Base-by-base conservation (phyloP, 306 rosid species). In the Carpinus viminea region DNA sequence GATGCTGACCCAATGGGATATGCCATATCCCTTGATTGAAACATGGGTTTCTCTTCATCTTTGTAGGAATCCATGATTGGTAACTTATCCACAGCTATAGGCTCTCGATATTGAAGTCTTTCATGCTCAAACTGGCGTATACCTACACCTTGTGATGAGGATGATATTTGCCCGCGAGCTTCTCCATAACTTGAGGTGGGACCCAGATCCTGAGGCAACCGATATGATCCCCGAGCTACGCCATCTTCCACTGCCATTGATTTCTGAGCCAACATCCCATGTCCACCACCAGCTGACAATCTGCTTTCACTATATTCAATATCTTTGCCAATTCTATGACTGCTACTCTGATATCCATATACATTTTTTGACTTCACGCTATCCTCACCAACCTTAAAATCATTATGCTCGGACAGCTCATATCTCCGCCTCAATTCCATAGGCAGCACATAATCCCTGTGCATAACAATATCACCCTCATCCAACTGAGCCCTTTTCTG, bases 401-500 rank as follows among this genome's bases (percentile, higher is more conserved):
- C 86, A 61, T 73, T 60, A 50, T 72, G 74, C 70, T 86, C 87
- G 1, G 80, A 36, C 53, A 75, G 24, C 52, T 83, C 93, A 80
- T 82, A 85, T 59, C 90, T 87, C 54, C 80, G 83, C 68, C 81
- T 83, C 80, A 77, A 43, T 73, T 86, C 92, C 61, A 75, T 45
- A 20, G 76, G 83, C 31, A 88, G 87, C 28, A 87, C 83, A 87
- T 76, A 78, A 90, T 81, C 89, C 81, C 84, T 81, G 60, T 51
- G 84, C 65, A 72, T 72, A 69, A 57, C 80, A 16, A 41, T 69
- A 46, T 46, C 74, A 70, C 82, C 88, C 34, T 87, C 92, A 82
- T 88, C 83, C 46, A 82, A 84, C 50, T 85, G 87, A 51, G 86
- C 79, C 80, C 84, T 83, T 87, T 83, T 87, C 60, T 86, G 78